phyloP scores from a whole-genome alignment of 495 filamentous ascomycete species.

The Lentithecium fluviatile region DNA sequence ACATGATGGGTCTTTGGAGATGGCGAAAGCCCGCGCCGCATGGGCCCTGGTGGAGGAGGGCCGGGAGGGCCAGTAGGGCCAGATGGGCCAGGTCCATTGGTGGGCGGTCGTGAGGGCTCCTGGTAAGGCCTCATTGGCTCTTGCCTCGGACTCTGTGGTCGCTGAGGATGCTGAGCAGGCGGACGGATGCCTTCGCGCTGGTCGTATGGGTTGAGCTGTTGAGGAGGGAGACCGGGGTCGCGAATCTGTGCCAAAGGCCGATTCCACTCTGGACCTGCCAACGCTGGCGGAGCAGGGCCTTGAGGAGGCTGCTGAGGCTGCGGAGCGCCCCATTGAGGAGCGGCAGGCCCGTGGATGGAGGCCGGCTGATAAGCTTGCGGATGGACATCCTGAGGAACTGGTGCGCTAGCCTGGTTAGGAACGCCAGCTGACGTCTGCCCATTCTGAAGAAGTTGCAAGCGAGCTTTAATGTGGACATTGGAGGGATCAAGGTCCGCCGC shows the following conservation, averaged over 20 bases:
- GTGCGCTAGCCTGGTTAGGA: conserved; percentile 63
- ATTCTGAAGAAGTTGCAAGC: conserved; percentile 78
- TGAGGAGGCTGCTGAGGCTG: conserved; percentile 62
- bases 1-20: conserved; percentile 61
- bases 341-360: conserved; percentile 63
- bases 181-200: conserved; percentile 68
- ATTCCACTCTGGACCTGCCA: conserved; percentile 63
- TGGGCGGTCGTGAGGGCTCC: conserved; percentile 63
- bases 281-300: conserved; percentile 41
- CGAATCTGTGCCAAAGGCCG: conserved; percentile 72
- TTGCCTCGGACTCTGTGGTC: conserved; percentile 57
- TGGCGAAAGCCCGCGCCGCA: conserved; percentile 53
- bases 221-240: conserved; percentile 64
- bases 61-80: conserved; percentile 16
- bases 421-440: conserved; percentile 70
- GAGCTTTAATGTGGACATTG: conserved; percentile 95
- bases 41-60: conserved; percentile 36
- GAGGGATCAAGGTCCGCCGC: conserved; percentile 90
- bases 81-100: conserved; percentile 16
- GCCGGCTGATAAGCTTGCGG: conserved; percentile 48
- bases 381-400: conserved; percentile 79
- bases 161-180: conserved; percentile 52
- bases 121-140: conserved; percentile 71
- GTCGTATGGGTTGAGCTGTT: conserved; percentile 72
- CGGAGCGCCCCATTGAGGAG: conserved; percentile 70